phyloP scores from a whole-genome alignment of 2,329 filamentous ascomycete species.

The Metarhizium sp. region DNA sequence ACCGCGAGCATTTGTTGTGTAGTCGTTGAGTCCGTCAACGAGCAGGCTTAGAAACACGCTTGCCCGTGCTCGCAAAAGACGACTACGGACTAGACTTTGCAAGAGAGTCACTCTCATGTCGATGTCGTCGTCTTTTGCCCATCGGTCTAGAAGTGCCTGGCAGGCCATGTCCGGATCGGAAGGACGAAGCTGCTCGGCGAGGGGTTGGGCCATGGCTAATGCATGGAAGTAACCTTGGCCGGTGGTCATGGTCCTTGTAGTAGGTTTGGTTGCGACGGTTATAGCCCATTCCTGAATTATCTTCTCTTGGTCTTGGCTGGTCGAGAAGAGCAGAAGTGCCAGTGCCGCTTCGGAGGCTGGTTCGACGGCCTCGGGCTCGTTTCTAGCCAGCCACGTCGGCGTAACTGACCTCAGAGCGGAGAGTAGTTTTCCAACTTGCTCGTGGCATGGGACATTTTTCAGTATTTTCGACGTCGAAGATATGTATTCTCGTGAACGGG shows the following conservation, averaged over 20 bases:
- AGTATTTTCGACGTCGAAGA: slow-evolving; percentile 14
- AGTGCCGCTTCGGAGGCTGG: slow-evolving; percentile 42
- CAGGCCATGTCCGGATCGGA: slow-evolving; percentile 25
- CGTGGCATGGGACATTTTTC: neutral
- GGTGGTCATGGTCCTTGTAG: slow-evolving; percentile 24
- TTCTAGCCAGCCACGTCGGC: slow-evolving; percentile 36
- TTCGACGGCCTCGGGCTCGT: slow-evolving; percentile 40
- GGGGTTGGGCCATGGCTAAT: slow-evolving; percentile 38
- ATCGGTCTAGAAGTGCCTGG: slow-evolving; percentile 40
- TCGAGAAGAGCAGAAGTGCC: slow-evolving; percentile 37
- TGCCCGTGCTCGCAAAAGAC: slow-evolving; percentile 31
- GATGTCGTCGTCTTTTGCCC: slow-evolving; percentile 38
- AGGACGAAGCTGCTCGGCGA: slow-evolving; percentile 17
- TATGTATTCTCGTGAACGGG: slow-evolving; percentile 12
- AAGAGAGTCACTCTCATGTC: slow-evolving; percentile 47
- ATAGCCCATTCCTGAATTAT: slow-evolving; percentile 38
- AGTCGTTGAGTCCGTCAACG: slow-evolving; percentile 65
- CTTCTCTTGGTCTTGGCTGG: slow-evolving; percentile 21
- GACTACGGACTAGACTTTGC: slow-evolving; percentile 40
- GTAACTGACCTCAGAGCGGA: slow-evolving; percentile 24
- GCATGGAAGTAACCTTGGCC: slow-evolving; percentile 45
- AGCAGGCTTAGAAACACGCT: slow-evolving; percentile 36
- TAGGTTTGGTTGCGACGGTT: slow-evolving; percentile 25
- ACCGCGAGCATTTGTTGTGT: slow-evolving; percentile 80
- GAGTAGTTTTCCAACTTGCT: slow-evolving; percentile 13